These are phyloP conservation scores for Saksenaea vasiformis DNA, from an alignment of 371 early-diverging fungal genomes.

Conservation along the genomic window DNA sequence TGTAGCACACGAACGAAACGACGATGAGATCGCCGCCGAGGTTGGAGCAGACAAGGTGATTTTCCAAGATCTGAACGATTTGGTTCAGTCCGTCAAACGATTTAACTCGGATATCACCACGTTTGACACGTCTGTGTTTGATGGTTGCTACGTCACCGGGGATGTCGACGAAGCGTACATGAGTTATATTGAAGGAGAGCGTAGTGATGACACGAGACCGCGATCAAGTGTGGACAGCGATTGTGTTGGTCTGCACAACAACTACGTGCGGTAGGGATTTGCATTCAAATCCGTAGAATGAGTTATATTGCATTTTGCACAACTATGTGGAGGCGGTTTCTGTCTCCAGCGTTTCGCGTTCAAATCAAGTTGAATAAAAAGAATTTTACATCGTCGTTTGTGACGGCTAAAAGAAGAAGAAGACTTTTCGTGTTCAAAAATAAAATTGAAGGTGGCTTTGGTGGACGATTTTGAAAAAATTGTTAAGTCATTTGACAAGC, in stretches of 20 bases:
- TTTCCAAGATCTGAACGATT: constrained; percentile 83
- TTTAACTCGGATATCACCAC: constrained; percentile 78
- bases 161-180: constrained; percentile 85
- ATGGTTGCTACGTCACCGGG: constrained; percentile 89
- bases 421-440: too few relatives aligned
- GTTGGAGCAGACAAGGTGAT: constrained; percentile 95
- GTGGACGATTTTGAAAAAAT: too few relatives aligned
- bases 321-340: too few relatives aligned
- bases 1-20: constrained; percentile 80
- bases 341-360: too few relatives aligned
- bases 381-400: too few relatives aligned
- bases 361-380: too few relatives aligned
- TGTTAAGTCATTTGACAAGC: too few relatives aligned
- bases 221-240: constrained; percentile 56
- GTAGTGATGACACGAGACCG: constrained; percentile 52
- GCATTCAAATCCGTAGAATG: not conserved
- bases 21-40: constrained; percentile 80
- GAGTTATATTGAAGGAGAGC: constrained; percentile 64
- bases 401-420: too few relatives aligned
- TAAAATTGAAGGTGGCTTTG: too few relatives aligned
- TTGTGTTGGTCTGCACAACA: constrained; percentile 67
- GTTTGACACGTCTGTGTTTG: constrained; percentile 97
- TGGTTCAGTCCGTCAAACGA: constrained; percentile 76
- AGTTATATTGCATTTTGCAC: too few relatives aligned
- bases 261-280: constrained; percentile 20